Conservation (phyloP, 2,329 filamentous ascomycete genomes). For the Verticillium longisporum region DNA sequence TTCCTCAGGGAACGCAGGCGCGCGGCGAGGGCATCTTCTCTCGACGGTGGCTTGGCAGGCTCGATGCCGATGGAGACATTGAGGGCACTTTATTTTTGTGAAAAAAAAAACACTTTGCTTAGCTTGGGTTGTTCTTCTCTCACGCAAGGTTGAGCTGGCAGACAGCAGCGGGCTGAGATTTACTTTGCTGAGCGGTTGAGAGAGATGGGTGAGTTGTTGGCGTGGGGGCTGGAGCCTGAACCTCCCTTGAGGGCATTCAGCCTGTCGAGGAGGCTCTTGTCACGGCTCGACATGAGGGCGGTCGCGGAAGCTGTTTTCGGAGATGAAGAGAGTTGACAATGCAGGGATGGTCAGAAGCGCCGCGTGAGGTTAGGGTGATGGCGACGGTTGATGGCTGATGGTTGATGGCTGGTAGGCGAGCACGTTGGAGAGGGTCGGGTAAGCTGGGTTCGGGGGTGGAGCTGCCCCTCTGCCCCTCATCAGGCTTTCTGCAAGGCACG, state of each 20-base stretch:
- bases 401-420: not conserved
- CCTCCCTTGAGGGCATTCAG: conserved; percentile 44
- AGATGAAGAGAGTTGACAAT: not conserved
- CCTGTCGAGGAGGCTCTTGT: conserved; percentile 44
- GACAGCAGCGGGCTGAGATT: conserved; percentile 12
- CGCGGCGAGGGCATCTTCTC: conserved; percentile 44
- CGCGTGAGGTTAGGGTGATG: not conserved
- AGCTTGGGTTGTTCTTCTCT: not conserved
- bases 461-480: not conserved
- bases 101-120: conserved; percentile 2
- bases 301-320: not conserved
- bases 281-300: conserved; percentile 12
- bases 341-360: not conserved
- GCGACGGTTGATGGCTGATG: not conserved
- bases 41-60: conserved; percentile 32
- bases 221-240: not conserved
- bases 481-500: not conserved
- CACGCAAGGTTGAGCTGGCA: not conserved
- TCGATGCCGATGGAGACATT: conserved; percentile 29
- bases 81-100: conserved; percentile 9
- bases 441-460: not conserved
- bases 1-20: conserved; percentile 45
- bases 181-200: conserved; percentile 31
- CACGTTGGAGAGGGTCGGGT: not conserved
- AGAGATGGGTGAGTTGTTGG: conserved; percentile 15